Conservation (phyloP, 1,139 yeast genomes). For the Pneumocystis sp. region DNA sequence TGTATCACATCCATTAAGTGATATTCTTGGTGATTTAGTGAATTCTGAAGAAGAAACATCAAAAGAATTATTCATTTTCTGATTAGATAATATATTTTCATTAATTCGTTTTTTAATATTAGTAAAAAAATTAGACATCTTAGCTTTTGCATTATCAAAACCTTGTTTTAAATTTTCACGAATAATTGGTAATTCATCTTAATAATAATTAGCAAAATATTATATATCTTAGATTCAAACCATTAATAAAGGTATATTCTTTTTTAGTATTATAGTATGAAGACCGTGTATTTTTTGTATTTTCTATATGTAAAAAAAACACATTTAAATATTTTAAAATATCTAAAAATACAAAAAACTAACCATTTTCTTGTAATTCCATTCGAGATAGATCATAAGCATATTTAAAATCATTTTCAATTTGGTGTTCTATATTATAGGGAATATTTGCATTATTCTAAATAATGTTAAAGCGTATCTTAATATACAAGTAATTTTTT, state of each 20-base stretch:
- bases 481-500: not conserved
- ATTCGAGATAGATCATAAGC: not conserved
- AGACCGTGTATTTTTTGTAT: not conserved
- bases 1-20: not conserved
- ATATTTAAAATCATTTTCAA: not conserved
- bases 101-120: slow-evolving; percentile 34
- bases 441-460: not conserved
- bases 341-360: not conserved
- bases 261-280: not conserved
- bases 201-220: not conserved
- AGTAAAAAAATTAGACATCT: slow-evolving; percentile 70
- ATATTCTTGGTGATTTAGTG: not conserved
- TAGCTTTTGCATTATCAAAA: slow-evolving; percentile 66
- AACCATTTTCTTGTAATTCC: not conserved
- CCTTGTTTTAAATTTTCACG: slow-evolving; percentile 61
- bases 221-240: not conserved
- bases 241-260: not conserved
- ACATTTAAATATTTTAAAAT: not conserved
- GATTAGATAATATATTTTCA: not conserved
- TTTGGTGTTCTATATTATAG: not conserved
- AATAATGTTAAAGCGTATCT: not conserved
- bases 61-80: not conserved
- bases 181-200: slow-evolving; percentile 47
- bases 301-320: not conserved
- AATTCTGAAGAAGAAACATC: not conserved